Evolutionary conservation across 257 asterid genomes (phyloP).

Genomic region (Misopates orontium): DNA sequence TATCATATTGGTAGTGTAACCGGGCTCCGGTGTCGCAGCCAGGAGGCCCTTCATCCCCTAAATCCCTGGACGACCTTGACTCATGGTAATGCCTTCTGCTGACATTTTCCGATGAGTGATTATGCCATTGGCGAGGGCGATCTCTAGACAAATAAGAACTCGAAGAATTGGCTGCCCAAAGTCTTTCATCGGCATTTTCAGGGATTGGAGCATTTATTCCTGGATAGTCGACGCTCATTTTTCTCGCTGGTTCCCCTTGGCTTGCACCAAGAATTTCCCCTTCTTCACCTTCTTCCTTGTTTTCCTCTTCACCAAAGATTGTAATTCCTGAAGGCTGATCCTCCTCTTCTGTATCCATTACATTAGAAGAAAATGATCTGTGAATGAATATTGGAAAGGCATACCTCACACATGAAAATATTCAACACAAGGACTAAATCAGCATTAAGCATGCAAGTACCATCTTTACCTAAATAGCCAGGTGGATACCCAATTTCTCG

Average conservation of each 20-base stretch:
- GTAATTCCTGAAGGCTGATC: conserved; percentile 93
- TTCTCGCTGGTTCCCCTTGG: conserved; percentile 41
- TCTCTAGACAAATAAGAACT: conserved; percentile 34
- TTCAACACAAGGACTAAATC: neutral
- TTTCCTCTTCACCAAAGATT: conserved; percentile 70
- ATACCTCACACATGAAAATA: neutral
- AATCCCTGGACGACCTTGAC: conserved; percentile 8
- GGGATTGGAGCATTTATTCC: conserved; percentile 97
- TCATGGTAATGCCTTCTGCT: conserved; percentile 42
- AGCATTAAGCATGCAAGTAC: no score
- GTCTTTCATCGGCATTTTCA: conserved; percentile 65
- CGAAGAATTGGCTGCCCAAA: conserved; percentile 60
- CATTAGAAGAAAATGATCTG: conserved; percentile 10
- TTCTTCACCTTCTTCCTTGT: conserved; percentile 56
- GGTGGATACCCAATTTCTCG: conserved; percentile 97
- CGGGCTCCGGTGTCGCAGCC: neutral
- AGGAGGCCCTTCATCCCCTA: conserved; percentile 3
- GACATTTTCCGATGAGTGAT: conserved; percentile 40
- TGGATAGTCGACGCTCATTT: conserved; percentile 75
- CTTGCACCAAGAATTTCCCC: conserved; percentile 64
- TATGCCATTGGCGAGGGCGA: conserved; percentile 46
- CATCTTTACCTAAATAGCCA: conserved; percentile 78
- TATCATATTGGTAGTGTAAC: neutral
- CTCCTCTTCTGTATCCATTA: conserved; percentile 54
- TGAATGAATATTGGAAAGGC: conserved; percentile 7